phyloP scores from a whole-genome alignment of 148 eudicot genomes.

The Rhododendron griersonianum region DNA sequence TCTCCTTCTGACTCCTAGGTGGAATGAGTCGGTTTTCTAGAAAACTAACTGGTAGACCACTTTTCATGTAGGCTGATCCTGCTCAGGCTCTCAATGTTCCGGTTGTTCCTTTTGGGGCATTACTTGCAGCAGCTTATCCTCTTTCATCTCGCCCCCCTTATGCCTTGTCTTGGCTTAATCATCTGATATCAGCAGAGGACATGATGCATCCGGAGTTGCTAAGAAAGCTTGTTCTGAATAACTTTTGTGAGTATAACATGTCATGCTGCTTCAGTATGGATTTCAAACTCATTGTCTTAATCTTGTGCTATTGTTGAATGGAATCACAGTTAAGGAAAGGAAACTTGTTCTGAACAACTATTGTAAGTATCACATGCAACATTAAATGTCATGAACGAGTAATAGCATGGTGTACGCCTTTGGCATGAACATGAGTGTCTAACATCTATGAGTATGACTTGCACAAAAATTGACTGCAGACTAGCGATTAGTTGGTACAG shows the following conservation, averaged over 20 bases:
- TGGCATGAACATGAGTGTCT: not conserved
- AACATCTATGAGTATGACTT: not conserved
- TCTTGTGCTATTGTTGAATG: constrained; percentile 1
- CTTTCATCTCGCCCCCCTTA: constrained; percentile 83
- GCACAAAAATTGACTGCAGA: not conserved
- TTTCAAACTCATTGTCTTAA: not conserved
- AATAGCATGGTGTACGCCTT: not conserved
- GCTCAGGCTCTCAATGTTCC: constrained; percentile 94
- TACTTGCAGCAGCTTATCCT: constrained; percentile 86
- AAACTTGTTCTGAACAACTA: not conserved
- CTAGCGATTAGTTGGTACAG: not conserved
- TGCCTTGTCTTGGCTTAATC: constrained; percentile 84
- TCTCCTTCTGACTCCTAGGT: not conserved
- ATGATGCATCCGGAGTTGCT: constrained; percentile 96
- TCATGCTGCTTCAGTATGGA: constrained; percentile 1
- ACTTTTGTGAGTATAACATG: constrained; percentile 65
- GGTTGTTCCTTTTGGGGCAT: constrained; percentile 92
- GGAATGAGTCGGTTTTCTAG: not conserved
- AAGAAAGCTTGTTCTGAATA: constrained; percentile 83
- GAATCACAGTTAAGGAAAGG: not conserved
- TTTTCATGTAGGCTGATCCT: constrained; percentile 78
- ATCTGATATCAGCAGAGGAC: constrained; percentile 79
- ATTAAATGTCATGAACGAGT: not conserved
- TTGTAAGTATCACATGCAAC: not conserved
- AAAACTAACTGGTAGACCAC: not conserved